These are phyloP conservation scores for Myxozyma udenii DNA, from an alignment of 805 yeast species.

Conservation along the genomic window DNA sequence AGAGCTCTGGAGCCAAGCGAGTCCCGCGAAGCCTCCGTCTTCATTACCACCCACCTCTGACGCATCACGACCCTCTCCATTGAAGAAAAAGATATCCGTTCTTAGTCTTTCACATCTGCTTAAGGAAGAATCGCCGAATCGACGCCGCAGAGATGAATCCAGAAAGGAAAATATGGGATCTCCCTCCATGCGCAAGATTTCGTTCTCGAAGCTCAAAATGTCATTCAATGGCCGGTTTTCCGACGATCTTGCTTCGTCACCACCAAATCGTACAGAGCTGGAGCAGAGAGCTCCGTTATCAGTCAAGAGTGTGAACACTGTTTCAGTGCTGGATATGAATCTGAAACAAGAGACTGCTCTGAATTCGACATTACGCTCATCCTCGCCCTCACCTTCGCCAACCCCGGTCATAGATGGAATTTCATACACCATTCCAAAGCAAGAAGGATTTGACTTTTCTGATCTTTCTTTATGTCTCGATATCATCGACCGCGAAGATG, in stretches of 20 bases:
- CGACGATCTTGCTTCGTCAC: neutral
- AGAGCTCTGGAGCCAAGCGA: slow-evolving; percentile 20
- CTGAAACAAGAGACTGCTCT: no score
- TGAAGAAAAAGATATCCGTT: neutral
- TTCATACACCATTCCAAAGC: slow-evolving; percentile 9
- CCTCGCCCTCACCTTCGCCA: no score
- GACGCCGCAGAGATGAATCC: no score
- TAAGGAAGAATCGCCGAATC: neutral
- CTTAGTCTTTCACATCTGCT: neutral
- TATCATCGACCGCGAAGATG: neutral
- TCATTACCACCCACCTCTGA: neutral
- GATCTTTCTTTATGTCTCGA: slow-evolving; percentile 20
- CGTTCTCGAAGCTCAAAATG: neutral
- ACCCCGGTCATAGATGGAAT: no score
- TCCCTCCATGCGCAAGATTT: neutral
- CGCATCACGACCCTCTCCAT: neutral
- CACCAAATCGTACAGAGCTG: no score
- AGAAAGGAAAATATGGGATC: neutral
- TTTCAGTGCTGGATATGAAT: no score
- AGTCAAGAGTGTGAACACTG: no score
- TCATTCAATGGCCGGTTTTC: neutral
- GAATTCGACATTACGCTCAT: no score
- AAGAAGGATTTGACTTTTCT: slow-evolving; percentile 15
- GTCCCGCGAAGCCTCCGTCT: slow-evolving; percentile 15
- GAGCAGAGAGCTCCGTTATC: no score